Conservation (phyloP, 2,329 filamentous ascomycete genomes). For the Clonostachys sp. region DNA sequence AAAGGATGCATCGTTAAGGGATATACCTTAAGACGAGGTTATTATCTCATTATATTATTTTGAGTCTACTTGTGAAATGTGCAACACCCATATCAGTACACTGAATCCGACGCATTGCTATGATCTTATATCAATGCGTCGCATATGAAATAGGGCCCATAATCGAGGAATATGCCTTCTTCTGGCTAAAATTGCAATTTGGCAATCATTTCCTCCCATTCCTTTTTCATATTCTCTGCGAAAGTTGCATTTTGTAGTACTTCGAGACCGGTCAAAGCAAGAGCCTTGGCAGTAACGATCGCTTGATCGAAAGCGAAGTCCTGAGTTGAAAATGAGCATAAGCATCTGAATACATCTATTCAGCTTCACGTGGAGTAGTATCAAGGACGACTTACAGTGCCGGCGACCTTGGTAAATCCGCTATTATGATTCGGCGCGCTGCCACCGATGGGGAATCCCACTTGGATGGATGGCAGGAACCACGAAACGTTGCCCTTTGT, state of each 20-base stretch:
- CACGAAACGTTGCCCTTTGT: conserved; percentile 5
- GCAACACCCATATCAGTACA: too few relatives aligned
- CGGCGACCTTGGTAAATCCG: conserved; percentile 5
- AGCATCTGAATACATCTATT: not conserved
- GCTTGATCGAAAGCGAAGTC: conserved; percentile 6
- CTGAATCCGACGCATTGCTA: too few relatives aligned
- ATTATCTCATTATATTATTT: too few relatives aligned
- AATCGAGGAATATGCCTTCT: too few relatives aligned
- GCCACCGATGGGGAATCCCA: conserved; percentile 5
- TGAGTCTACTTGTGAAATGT: too few relatives aligned
- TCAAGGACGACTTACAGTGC: conserved; percentile 1
- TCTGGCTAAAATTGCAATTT: too few relatives aligned
- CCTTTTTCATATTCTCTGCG: conserved; percentile 4
- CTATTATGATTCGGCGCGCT: conserved; percentile 6
- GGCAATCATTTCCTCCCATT: conserved; percentile 6
- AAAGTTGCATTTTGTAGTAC: conserved; percentile 6
- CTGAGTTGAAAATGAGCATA: not conserved
- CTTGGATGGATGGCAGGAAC: conserved; percentile 6
- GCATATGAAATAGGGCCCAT: too few relatives aligned
- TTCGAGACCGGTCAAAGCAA: conserved; percentile 5
- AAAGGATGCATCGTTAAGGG: too few relatives aligned
- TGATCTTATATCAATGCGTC: too few relatives aligned
- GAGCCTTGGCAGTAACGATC: conserved; percentile 4
- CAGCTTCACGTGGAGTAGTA: too few relatives aligned
- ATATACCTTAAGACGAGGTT: too few relatives aligned